phyloP scores from a whole-genome alignment of 345 rosid genomes.

The Eucalyptus cloeziana region DNA sequence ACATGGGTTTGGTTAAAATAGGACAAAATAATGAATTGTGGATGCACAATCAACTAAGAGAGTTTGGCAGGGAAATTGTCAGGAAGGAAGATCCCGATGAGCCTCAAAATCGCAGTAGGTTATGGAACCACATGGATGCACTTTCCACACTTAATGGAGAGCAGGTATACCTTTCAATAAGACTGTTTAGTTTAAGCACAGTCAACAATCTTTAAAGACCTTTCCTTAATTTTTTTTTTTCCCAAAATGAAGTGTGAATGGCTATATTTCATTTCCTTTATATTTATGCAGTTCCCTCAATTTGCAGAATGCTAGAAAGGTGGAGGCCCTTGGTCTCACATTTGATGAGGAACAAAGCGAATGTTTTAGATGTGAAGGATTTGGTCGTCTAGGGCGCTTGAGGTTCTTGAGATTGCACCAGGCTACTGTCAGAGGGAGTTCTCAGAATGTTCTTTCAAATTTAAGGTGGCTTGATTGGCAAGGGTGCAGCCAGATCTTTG shows the following conservation, averaged over 20 bases:
- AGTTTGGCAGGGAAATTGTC: not conserved
- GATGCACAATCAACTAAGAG: not conserved
- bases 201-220: no score
- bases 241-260: not conserved
- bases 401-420: not conserved
- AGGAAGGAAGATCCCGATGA: not conserved
- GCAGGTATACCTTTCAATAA: not conserved
- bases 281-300: not conserved
- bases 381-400: no score
- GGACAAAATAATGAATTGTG: not conserved
- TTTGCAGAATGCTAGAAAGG: rapidly evolving
- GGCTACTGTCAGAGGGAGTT: not conserved
- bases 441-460: not conserved
- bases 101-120: not conserved
- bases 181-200: no score
- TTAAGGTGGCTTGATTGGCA: not conserved
- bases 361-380: rapidly evolving
- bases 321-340: no score
- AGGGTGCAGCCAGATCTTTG: not conserved
- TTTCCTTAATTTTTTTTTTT: not conserved
- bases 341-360: no score
- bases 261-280: not conserved
- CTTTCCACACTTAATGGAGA: not conserved
- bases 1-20: not conserved
- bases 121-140: not conserved